A percentile compares a stretch with the other conserved stretches of the same genome.
Evolutionary conservation across 2,329 filamentous ascomycete species (phyloP).

Genomic region (Botrytis pseudocinerea): DNA sequence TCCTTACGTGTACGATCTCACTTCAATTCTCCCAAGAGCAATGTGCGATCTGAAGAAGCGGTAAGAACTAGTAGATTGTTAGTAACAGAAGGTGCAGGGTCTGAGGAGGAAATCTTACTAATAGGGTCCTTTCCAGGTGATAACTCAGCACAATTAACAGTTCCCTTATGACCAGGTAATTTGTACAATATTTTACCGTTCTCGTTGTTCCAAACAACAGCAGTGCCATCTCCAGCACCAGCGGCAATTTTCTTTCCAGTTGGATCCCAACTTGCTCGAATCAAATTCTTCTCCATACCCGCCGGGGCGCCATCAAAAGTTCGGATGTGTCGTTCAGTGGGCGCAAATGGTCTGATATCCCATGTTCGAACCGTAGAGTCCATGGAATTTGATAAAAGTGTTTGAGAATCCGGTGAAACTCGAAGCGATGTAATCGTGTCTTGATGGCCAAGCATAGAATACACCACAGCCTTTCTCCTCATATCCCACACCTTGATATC

Average conservation of each 20-base stretch:
- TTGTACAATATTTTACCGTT: conserved; percentile 93
- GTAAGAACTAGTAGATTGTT: conserved; percentile 66
- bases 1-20: conserved; percentile 43
- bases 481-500: conserved; percentile 97
- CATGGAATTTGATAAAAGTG: conserved; percentile 86
- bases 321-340: conserved; percentile 77
- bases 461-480: conserved; percentile 84
- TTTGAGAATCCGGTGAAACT: conserved; percentile 91
- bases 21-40: conserved; percentile 80
- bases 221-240: conserved; percentile 86
- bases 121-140: conserved; percentile 82
- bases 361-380: conserved; percentile 93
- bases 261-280: conserved; percentile 85
- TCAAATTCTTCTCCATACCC: conserved; percentile 87
- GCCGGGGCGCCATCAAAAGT: conserved; percentile 90
- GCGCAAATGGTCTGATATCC: conserved; percentile 94
- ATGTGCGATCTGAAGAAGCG: conserved; percentile 82
- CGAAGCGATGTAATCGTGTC: conserved; percentile 90
- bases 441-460: conserved; percentile 83
- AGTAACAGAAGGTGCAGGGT: conserved; percentile 23
- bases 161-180: conserved; percentile 90
- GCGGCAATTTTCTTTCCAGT: conserved; percentile 84
- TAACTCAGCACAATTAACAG: conserved; percentile 93
- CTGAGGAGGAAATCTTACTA: conserved; percentile 59
- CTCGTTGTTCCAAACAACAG: conserved; percentile 85